Conservation (phyloP, 768 basidiomycete genomes). For the Hemileccinum rubropunctum region DNA sequence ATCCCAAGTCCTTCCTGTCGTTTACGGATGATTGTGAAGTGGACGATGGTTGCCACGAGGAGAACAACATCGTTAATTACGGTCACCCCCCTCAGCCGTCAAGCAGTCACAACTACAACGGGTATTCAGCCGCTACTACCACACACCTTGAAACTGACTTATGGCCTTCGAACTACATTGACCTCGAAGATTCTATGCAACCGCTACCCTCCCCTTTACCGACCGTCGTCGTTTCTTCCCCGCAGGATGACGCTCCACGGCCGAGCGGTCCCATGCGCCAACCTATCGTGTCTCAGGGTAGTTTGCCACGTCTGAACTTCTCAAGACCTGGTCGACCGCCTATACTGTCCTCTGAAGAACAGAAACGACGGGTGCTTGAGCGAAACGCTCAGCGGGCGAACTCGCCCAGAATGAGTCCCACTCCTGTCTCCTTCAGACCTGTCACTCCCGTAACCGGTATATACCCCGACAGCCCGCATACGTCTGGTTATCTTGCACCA, state of each 20-base stretch:
- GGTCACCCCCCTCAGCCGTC: constrained; percentile 6
- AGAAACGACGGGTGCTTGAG: constrained; percentile 49
- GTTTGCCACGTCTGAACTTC: constrained; percentile 49
- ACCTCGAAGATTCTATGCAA: constrained; percentile 16
- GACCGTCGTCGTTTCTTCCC: constrained; percentile 54
- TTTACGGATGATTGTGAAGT: constrained; percentile 32
- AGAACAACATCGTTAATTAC: constrained; percentile 38
- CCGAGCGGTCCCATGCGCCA: constrained; percentile 32
- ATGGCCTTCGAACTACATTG: constrained; percentile 15
- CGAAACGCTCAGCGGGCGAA: constrained; percentile 49
- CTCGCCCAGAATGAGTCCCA: constrained; percentile 27
- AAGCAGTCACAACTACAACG: constrained; percentile 1
- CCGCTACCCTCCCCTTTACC: constrained; percentile 37
- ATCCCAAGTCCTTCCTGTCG: constrained; percentile 28
- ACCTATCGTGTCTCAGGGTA: constrained; percentile 36
- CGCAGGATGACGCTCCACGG: constrained; percentile 26
- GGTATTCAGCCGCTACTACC: background rate
- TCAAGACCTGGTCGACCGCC: constrained; percentile 58
- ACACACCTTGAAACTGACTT: constrained; percentile 4
- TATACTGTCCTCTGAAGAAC: constrained; percentile 36
- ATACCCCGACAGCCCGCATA: constrained; percentile 2
- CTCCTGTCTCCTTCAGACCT: constrained; percentile 5
- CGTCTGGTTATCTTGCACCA: background rate
- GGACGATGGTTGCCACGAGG: constrained; percentile 36
- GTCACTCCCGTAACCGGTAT: constrained; percentile 24